These are phyloP conservation scores for Sungouiozyma intestinalis DNA, from an alignment of 805 yeast species.

Conservation along the genomic window DNA sequence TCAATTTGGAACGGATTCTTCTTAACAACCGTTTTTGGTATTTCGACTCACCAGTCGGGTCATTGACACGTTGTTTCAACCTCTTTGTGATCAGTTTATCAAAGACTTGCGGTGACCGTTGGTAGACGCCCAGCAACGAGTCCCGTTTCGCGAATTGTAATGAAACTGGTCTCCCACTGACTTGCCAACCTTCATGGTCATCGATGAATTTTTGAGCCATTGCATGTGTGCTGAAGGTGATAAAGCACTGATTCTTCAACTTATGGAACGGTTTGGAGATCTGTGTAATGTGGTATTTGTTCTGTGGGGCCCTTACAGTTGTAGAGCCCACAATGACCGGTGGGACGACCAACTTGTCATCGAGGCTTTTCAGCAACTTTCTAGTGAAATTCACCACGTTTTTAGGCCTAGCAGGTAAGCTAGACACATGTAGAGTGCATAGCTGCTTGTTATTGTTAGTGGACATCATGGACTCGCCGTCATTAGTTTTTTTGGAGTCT, in stretches of 20 bases:
- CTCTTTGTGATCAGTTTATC: conserved; percentile 9
- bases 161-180: conserved; percentile 13
- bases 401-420: background rate
- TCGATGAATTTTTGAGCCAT: conserved; percentile 11
- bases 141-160: conserved; percentile 17
- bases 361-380: background rate
- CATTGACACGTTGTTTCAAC: conserved; percentile 2
- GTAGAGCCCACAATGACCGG: background rate
- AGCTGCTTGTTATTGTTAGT: background rate
- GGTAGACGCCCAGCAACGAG: conserved; percentile 14
- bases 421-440: background rate
- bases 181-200: conserved; percentile 6
- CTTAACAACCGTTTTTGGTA: conserved; percentile 15
- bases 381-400: background rate
- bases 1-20: conserved; percentile 17
- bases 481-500: no score
- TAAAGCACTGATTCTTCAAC: conserved; percentile 14
- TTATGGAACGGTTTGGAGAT: background rate
- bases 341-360: background rate
- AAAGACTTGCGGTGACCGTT: conserved; percentile 3
- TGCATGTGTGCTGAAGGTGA: conserved; percentile 14
- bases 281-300: background rate
- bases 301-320: background rate
- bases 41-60: conserved; percentile 1
- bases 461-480: background rate